These are phyloP conservation scores for Paecilomyces dactylethromorphus DNA, from an alignment of 2,329 filamentous ascomycete species.

Conservation along the genomic window DNA sequence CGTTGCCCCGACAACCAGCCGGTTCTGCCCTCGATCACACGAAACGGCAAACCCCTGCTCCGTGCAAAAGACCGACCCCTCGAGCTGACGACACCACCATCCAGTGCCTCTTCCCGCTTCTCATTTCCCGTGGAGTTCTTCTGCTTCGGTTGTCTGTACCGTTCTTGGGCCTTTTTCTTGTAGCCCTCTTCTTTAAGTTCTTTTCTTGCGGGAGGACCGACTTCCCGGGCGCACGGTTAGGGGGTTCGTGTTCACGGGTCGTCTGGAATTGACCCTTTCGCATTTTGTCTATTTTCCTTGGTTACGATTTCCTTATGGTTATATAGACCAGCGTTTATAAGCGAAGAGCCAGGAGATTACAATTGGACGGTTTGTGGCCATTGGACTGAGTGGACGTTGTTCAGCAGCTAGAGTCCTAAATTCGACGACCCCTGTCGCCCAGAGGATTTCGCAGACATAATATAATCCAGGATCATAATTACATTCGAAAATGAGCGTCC, in stretches of 20 bases:
- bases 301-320: not conserved
- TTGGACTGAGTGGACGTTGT: not conserved
- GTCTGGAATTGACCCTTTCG: not conserved
- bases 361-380: not conserved
- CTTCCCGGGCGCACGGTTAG: not conserved
- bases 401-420: not conserved
- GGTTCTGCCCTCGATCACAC: not conserved
- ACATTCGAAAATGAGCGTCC: constrained; percentile 47
- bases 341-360: not conserved
- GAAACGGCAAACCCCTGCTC: not conserved
- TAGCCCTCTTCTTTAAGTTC: not conserved
- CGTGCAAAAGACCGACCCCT: not conserved
- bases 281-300: not conserved
- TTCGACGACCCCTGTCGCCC: not conserved
- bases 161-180: not conserved
- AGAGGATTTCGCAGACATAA: not conserved
- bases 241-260: not conserved
- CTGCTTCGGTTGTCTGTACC: not conserved
- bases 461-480: not conserved
- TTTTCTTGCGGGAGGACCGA: not conserved
- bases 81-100: not conserved
- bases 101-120: not conserved
- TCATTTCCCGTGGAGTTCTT: not conserved
- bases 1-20: not conserved
- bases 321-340: not conserved